Conservation (phyloP, 1,284 basidiomycete species). For the Malassezia nana region DNA sequence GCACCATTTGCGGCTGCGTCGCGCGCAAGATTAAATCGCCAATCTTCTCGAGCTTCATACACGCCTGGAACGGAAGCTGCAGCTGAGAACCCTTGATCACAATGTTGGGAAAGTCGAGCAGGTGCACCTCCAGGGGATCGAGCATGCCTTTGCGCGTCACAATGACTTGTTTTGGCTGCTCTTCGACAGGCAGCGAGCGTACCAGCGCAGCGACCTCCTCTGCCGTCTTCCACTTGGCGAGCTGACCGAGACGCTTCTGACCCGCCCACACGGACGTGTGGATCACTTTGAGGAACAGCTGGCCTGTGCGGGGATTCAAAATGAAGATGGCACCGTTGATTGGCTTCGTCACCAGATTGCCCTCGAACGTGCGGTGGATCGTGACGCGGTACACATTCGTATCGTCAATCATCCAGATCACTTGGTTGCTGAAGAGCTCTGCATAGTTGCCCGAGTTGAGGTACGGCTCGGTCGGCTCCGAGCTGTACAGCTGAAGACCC, state of each 20-base stretch:
- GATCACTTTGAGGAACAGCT: constrained; percentile 96
- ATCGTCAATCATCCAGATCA: constrained; percentile 99
- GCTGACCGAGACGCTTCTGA: constrained; percentile 97
- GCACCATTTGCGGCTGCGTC: constrained; percentile 96
- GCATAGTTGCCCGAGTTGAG: constrained; percentile 94
- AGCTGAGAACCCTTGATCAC: constrained; percentile 98
- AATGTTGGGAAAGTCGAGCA: constrained; percentile 97
- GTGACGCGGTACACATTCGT: constrained; percentile 99
- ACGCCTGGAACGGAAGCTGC: constrained; percentile 96
- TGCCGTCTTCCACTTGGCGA: constrained; percentile 99
- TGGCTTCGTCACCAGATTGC: constrained; percentile 98
- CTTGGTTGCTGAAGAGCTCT: constrained; percentile 96
- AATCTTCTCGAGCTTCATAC: constrained; percentile 99
- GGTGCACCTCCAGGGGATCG: constrained; percentile 76
- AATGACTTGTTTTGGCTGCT: constrained; percentile 98
- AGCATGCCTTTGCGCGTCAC: constrained; percentile 99
- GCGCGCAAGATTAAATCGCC: constrained; percentile 94
- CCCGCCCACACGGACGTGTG: constrained; percentile 99
- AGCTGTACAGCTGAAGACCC: constrained; percentile 94
- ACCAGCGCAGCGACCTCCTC: constrained; percentile 98
- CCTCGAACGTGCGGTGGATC: constrained; percentile 99
- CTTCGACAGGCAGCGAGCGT: constrained; percentile 92
- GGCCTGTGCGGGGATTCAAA: constrained; percentile 96
- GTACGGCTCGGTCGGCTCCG: constrained; percentile 97
- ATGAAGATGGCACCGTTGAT: constrained; percentile 99